Evolutionary conservation across 176 grass and related monocot species (phyloP).

Genomic region (Juncus effusus): DNA sequence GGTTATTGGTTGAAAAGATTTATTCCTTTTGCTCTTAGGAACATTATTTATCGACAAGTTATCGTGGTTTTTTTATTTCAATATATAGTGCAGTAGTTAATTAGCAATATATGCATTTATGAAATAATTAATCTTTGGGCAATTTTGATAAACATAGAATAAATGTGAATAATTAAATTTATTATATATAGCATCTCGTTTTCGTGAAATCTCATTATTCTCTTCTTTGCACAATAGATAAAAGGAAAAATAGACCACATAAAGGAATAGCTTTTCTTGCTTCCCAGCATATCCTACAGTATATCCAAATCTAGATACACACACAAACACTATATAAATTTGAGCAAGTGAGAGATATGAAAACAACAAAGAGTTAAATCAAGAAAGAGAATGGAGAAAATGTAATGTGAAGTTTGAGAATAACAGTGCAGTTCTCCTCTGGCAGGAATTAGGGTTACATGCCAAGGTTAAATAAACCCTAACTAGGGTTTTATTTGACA

Average conservation of each 20-base stretch:
- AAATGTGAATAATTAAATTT: too few species aligned
- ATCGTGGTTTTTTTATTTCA: too few species aligned
- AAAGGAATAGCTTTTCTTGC: constrained; percentile 39
- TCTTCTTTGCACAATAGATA: neutral
- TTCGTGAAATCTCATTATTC: too few species aligned
- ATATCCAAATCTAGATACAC: constrained; percentile 25
- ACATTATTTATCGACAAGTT: too few species aligned
- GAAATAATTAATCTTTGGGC: too few species aligned
- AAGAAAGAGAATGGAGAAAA: neutral
- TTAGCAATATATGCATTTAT: too few species aligned
- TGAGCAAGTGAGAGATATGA: constrained; percentile 6
- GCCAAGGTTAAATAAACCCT: neutral
- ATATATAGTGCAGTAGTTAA: too few species aligned
- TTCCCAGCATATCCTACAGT: constrained; percentile 37
- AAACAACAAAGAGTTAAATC: constrained; percentile 2
- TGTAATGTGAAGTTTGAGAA: constrained; percentile 17
- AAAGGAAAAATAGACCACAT: constrained; percentile 2
- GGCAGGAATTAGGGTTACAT: constrained; percentile 23
- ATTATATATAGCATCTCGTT: too few species aligned
- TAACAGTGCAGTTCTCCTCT: constrained; percentile 47
- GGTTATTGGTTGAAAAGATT: too few species aligned
- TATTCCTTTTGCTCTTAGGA: too few species aligned
- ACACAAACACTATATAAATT: constrained; percentile 6
- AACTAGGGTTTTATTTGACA: neutral
- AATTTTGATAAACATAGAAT: too few species aligned